Evolutionary conservation across 352 stramenopile species (phyloP).

Genomic region (Pythium vanterpoolii): DNA sequence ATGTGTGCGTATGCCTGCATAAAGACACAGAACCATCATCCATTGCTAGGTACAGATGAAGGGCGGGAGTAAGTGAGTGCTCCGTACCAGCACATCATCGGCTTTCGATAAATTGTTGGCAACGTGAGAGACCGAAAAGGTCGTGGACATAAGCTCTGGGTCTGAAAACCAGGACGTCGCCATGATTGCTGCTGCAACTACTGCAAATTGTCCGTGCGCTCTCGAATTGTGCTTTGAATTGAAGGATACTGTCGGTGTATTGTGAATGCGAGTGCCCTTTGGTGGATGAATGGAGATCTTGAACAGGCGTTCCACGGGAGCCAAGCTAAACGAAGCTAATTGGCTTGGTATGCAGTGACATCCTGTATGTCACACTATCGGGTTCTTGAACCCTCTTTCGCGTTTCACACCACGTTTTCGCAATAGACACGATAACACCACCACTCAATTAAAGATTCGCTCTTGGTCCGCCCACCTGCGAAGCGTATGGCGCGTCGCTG

Average conservation of each 20-base stretch:
- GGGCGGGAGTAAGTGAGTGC: no score
- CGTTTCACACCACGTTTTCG: constrained; percentile 9
- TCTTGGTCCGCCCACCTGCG: neutral
- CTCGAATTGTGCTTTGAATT: neutral
- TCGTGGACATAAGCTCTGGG: constrained; percentile 23
- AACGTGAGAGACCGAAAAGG: constrained; percentile 30
- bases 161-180: constrained; percentile 21
- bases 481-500: neutral
- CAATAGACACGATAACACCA: no score
- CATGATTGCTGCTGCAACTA: constrained; percentile 10
- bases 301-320: neutral
- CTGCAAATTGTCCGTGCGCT: neutral
- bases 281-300: constrained; percentile 15
- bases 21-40: no score
- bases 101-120: constrained; percentile 25
- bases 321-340: constrained; percentile 3
- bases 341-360: neutral
- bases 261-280: constrained; percentile 4
- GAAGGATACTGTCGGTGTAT: neutral
- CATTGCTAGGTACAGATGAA: no score
- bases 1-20: constrained; percentile 23
- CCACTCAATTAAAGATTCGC: no score
- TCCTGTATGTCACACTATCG: neutral
- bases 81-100: constrained; percentile 23
- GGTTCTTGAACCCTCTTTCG: neutral